These are phyloP conservation scores for Lachancea sp. DNA, from an alignment of 805 yeast genomes.

Conservation along the genomic window DNA sequence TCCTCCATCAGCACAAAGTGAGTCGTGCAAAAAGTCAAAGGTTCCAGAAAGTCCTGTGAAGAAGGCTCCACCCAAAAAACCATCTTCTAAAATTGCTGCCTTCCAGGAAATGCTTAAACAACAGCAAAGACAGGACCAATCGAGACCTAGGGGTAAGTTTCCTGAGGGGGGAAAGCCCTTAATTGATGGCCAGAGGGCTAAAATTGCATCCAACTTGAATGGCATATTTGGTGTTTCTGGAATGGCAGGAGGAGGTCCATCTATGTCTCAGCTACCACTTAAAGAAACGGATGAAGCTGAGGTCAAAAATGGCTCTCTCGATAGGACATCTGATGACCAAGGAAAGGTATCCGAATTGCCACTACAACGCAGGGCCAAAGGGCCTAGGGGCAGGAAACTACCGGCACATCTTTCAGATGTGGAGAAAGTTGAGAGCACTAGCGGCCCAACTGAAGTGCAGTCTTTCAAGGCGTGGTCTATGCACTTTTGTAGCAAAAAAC, in stretches of 20 bases:
- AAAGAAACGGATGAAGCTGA: slow-evolving; percentile 9
- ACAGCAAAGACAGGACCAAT: slow-evolving; percentile 37
- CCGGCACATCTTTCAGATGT: slow-evolving; percentile 47
- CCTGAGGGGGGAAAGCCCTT: slow-evolving; percentile 7
- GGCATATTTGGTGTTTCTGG: slow-evolving; percentile 58
- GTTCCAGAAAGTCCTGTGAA: slow-evolving; percentile 19
- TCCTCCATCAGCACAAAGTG: neutral
- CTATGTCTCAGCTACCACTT: slow-evolving; percentile 17
- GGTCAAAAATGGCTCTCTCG: slow-evolving; percentile 6
- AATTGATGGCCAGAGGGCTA: slow-evolving; percentile 36
- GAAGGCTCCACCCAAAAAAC: slow-evolving; percentile 62
- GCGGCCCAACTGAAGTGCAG: slow-evolving; percentile 17
- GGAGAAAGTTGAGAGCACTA: slow-evolving; percentile 23
- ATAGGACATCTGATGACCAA: neutral
- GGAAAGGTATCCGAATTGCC: slow-evolving; percentile 22
- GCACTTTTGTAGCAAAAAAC: neutral
- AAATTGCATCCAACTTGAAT: slow-evolving; percentile 53
- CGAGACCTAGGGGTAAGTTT: slow-evolving; percentile 16
- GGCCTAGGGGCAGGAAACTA: slow-evolving; percentile 67
- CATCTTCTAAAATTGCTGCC: slow-evolving; percentile 73
- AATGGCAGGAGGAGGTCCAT: slow-evolving; percentile 34
- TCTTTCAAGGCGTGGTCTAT: slow-evolving; percentile 23
- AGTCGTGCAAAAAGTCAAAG: neutral
- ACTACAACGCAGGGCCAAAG: slow-evolving; percentile 50
- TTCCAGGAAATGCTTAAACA: slow-evolving; percentile 68